These are phyloP conservation scores for Metarhizium humberi DNA, from an alignment of 2,329 filamentous ascomycete genomes.

Conservation along the genomic window DNA sequence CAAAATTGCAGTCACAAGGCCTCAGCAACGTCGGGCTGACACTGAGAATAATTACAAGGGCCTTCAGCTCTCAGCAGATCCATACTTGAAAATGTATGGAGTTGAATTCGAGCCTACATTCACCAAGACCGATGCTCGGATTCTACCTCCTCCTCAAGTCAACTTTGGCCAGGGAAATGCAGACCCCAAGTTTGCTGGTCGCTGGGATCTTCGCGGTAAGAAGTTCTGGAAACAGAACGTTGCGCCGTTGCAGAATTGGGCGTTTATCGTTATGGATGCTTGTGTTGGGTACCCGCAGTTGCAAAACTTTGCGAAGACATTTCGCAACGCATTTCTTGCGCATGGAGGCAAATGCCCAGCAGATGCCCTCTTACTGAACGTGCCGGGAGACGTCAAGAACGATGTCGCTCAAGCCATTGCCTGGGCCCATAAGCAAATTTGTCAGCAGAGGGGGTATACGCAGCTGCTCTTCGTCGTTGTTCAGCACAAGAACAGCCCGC, in stretches of 20 bases:
- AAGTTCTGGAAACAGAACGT: conserved; percentile 60
- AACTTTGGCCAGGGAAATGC: conserved; percentile 50
- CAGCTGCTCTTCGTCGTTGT: conserved; percentile 77
- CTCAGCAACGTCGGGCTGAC: conserved; percentile 54
- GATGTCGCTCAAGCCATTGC: conserved; percentile 42
- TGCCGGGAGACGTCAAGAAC: conserved; percentile 22
- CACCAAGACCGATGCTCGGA: conserved; percentile 56
- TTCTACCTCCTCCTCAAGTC: conserved; percentile 64
- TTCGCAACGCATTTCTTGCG: conserved; percentile 34
- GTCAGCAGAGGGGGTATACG: conserved; percentile 45
- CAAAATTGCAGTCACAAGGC: conserved; percentile 78
- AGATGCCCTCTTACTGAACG: conserved; percentile 24
- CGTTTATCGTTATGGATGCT: conserved; percentile 56
- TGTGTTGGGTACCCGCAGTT: conserved; percentile 32
- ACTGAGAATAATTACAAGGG: conserved; percentile 50
- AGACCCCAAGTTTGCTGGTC: conserved; percentile 58
- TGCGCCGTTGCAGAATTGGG: conserved; percentile 61
- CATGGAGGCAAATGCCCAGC: conserved; percentile 38
- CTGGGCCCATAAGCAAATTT: conserved; percentile 36
- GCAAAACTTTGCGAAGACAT: conserved; percentile 27
- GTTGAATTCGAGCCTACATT: conserved; percentile 58
- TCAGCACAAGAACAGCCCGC: conserved; percentile 56
- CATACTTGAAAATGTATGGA: conserved; percentile 62
- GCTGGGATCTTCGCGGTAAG: conserved; percentile 81
- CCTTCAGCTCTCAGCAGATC: conserved; percentile 60